Conservation (phyloP, 1,284 basidiomycete species). For the Ceratobasidium sp. region DNA sequence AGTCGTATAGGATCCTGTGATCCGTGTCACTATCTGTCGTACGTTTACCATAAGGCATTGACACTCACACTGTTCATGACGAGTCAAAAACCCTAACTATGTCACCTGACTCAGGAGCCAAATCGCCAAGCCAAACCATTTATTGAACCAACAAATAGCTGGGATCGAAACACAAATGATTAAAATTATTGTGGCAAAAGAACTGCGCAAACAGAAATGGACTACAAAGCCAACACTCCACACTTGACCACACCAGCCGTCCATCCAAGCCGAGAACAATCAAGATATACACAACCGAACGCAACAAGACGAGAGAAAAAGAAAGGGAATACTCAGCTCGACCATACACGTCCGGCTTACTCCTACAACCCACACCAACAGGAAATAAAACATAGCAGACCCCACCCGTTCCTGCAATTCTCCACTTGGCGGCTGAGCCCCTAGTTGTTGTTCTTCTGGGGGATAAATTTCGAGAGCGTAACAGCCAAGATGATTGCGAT, state of each 20-base stretch:
- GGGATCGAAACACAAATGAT: neutral
- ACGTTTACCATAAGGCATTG: neutral
- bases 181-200: slow-evolving; percentile 13
- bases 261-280: slow-evolving; percentile 21
- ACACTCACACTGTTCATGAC: no score
- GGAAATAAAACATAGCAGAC: neutral
- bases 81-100: no score
- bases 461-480: slow-evolving; percentile 17
- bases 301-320: slow-evolving; percentile 2
- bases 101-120: neutral
- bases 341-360: slow-evolving; percentile 9
- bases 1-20: neutral
- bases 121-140: neutral
- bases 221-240: neutral
- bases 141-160: neutral
- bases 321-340: slow-evolving; percentile 8
- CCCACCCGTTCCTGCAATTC: neutral
- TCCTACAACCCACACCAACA: slow-evolving; percentile 8
- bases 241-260: neutral
- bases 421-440: neutral
- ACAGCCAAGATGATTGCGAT: slow-evolving; percentile 44
- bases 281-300: slow-evolving; percentile 28
- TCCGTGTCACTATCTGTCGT: neutral
- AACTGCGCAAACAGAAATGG: slow-evolving; percentile 11
- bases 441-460: slow-evolving; percentile 27